Conservation (phyloP, 345 rosid genomes). For the Salix viminalis region DNA sequence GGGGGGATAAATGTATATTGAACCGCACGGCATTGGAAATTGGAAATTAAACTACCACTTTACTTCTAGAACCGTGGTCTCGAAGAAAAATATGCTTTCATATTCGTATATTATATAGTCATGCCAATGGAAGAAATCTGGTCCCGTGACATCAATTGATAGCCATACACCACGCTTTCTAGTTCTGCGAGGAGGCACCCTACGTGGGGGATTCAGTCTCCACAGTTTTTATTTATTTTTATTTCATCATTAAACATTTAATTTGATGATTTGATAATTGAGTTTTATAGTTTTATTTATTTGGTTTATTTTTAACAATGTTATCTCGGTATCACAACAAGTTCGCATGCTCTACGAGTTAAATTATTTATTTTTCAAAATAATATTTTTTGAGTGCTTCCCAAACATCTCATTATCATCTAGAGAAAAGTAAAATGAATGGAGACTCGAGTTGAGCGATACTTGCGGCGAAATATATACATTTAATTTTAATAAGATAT, state of each 20-base stretch:
- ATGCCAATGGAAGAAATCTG: neutral
- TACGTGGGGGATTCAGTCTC: no score
- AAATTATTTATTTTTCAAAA: no score
- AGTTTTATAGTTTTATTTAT: no score
- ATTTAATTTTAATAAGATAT: neutral
- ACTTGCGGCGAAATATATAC: neutral
- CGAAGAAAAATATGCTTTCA: neutral
- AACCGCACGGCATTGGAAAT: constrained; percentile 18
- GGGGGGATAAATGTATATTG: neutral
- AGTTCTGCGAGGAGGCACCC: neutral
- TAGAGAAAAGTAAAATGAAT: neutral
- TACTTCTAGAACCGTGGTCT: constrained; percentile 1
- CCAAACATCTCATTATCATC: neutral
- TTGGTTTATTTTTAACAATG: no score
- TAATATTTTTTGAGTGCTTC: no score
- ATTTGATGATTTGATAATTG: no score
- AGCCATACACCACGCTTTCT: neutral
- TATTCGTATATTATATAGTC: neutral
- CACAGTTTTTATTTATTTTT: neutral
- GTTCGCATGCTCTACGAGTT: rapidly evolving
- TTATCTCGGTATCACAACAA: no score
- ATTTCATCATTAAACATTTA: no score
- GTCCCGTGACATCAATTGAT: neutral
- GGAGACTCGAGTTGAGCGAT: neutral
- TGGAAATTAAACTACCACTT: neutral